A percentile compares a stretch with the other conserved stretches of the same genome.
These are phyloP conservation scores for Xeromyces bisporus DNA, from an alignment of 495 filamentous ascomycete species.

Conservation along the genomic window DNA sequence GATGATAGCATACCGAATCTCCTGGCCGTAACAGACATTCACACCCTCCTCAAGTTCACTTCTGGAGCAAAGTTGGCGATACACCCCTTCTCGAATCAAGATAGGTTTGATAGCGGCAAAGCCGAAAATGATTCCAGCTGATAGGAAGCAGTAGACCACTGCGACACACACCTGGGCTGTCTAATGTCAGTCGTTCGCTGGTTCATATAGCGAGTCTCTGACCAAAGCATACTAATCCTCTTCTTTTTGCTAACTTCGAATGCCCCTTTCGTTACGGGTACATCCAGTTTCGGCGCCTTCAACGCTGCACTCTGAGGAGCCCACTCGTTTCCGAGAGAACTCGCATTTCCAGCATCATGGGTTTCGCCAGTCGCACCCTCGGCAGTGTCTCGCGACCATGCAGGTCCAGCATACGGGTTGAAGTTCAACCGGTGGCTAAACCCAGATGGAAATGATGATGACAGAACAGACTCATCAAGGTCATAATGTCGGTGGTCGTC, in stretches of 20 bases:
- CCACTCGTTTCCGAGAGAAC: conserved; percentile 1
- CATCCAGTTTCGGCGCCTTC: conserved; percentile 6
- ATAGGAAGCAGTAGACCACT: conserved; percentile 66
- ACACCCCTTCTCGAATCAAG: conserved; percentile 59
- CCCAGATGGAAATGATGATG: conserved; percentile 28
- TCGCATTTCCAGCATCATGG: conserved; percentile 3
- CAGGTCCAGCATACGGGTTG: conserved; percentile 28
- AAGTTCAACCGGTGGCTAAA: conserved; percentile 25
- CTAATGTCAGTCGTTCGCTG: no score
- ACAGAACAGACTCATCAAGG: conserved; percentile 17
- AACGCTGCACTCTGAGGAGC: background rate
- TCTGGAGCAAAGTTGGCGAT: conserved; percentile 42
- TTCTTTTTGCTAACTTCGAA: conserved; percentile 52
- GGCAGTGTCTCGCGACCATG: conserved; percentile 19
- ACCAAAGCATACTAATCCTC: conserved; percentile 39
- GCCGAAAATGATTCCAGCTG: conserved; percentile 60
- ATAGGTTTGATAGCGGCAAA: conserved; percentile 77
- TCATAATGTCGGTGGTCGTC: conserved; percentile 17
- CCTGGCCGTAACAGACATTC: conserved; percentile 53
- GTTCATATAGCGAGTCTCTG: no score
- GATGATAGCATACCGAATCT: conserved; percentile 53
- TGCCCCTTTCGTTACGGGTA: conserved; percentile 38
- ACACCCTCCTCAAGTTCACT: conserved; percentile 43
- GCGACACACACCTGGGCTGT: conserved; percentile 32
- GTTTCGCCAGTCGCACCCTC: conserved; percentile 17